Evolutionary conservation across 2,329 filamentous ascomycete species (phyloP).

Genomic region (Aspergillus viridinutans): DNA sequence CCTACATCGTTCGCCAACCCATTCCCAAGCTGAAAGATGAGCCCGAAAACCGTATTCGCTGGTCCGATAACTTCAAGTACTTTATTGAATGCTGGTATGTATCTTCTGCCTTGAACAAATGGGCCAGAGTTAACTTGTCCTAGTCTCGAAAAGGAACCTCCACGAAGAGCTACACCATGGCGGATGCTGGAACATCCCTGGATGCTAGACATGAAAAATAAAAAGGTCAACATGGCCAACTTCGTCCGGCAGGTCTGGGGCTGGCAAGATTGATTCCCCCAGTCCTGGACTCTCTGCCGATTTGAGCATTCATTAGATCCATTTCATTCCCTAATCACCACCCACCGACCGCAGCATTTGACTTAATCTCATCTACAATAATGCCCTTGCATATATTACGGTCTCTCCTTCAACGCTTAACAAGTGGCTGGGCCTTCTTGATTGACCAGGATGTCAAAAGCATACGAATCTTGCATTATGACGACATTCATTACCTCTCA

Average conservation of each 20-base stretch:
- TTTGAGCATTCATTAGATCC: slow-evolving; percentile 1
- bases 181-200: slow-evolving; percentile 98
- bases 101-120: neutral
- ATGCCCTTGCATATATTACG: slow-evolving; percentile 20
- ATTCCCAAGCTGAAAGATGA: slow-evolving; percentile 97
- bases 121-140: slow-evolving; percentile 11
- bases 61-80: slow-evolving; percentile 98
- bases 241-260: slow-evolving; percentile 96
- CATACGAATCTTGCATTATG: slow-evolving; percentile 22
- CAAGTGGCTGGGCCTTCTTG: slow-evolving; percentile 24
- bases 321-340: slow-evolving; percentile 2
- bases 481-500: slow-evolving; percentile 20
- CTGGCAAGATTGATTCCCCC: slow-evolving; percentile 64
- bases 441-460: slow-evolving; percentile 26
- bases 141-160: slow-evolving; percentile 90
- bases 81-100: slow-evolving; percentile 96
- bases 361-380: slow-evolving; percentile 5
- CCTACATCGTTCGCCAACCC: slow-evolving; percentile 93
- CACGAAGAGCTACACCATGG: slow-evolving; percentile 87
- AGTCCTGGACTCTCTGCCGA: slow-evolving; percentile 6
- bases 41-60: slow-evolving; percentile 79
- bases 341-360: slow-evolving; percentile 5
- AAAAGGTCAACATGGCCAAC: slow-evolving; percentile 95
- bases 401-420: slow-evolving; percentile 20
- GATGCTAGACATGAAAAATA: slow-evolving; percentile 94